Conservation (phyloP, 805 yeast genomes). For the Candida morakotiae region DNA sequence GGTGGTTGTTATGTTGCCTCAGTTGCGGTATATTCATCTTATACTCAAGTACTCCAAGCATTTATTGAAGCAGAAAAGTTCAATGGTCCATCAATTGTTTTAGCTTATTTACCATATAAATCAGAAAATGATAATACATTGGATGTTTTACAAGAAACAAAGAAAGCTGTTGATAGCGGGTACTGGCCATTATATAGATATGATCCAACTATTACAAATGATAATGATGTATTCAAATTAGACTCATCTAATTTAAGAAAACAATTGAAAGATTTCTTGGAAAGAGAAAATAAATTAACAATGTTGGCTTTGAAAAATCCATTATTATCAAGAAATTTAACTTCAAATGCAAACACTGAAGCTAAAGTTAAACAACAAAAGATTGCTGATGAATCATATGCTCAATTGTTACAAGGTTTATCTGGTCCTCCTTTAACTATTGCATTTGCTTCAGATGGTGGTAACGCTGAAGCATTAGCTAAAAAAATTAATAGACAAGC, state of each 20-base stretch:
- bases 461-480: constrained; percentile 80
- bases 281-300: constrained; percentile 85
- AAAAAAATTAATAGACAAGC: constrained; percentile 77
- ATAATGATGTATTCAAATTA: constrained; percentile 61
- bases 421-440: constrained; percentile 89
- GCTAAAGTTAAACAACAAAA: constrained; percentile 55
- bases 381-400: constrained; percentile 74
- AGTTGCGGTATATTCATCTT: constrained; percentile 88
- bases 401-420: constrained; percentile 74
- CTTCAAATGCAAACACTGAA: constrained; percentile 55
- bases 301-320: constrained; percentile 70
- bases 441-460: constrained; percentile 89
- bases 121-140: constrained; percentile 65
- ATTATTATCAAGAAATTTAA: constrained; percentile 68
- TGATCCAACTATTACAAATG: constrained; percentile 56
- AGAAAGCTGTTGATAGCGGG: constrained; percentile 88
- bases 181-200: constrained; percentile 93
- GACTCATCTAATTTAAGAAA: constrained; percentile 81
- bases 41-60: constrained; percentile 88
- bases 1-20: constrained; percentile 90
- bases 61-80: constrained; percentile 84
- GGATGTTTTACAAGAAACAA: constrained; percentile 78
- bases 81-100: constrained; percentile 85
- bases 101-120: constrained; percentile 82
- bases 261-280: constrained; percentile 74